Conservation (phyloP, 2,329 filamentous ascomycete genomes). For the Rutstroemia sp. region DNA sequence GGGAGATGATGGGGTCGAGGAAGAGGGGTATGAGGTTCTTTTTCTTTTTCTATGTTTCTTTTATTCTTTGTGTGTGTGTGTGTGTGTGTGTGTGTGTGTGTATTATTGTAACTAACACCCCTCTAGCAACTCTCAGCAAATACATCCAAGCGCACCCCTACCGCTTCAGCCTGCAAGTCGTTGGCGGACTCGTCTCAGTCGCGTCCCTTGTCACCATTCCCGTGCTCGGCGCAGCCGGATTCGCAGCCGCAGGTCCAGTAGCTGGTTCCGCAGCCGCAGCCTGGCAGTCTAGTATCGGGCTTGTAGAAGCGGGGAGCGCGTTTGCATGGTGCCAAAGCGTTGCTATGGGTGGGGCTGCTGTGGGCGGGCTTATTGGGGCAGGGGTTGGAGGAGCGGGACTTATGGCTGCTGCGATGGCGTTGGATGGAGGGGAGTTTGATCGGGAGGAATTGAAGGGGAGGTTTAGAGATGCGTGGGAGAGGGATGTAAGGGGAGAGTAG, state of each 20-base stretch:
- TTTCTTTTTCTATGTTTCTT: background rate
- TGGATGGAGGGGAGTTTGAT: background rate
- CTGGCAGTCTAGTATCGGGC: conserved; percentile 23
- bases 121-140: background rate
- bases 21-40: background rate
- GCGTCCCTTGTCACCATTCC: background rate
- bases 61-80: too few species aligned
- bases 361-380: background rate
- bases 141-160: background rate
- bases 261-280: conserved; percentile 21
- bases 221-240: conserved; percentile 16
- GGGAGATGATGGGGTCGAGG: background rate
- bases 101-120: background rate
- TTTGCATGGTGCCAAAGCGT: conserved; percentile 28
- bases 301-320: conserved; percentile 24
- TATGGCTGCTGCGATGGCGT: background rate
- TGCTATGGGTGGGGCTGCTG: background rate
- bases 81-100: too few species aligned
- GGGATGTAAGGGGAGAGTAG: conserved; percentile 5
- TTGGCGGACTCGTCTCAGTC: background rate
- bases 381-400: background rate
- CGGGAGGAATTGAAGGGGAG: background rate
- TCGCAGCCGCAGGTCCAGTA: conserved; percentile 18
- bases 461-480: background rate
- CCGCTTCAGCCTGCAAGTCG: background rate